phyloP scores from a whole-genome alignment of 2,329 filamentous ascomycete species.

The Helicocarpus griseus region DNA sequence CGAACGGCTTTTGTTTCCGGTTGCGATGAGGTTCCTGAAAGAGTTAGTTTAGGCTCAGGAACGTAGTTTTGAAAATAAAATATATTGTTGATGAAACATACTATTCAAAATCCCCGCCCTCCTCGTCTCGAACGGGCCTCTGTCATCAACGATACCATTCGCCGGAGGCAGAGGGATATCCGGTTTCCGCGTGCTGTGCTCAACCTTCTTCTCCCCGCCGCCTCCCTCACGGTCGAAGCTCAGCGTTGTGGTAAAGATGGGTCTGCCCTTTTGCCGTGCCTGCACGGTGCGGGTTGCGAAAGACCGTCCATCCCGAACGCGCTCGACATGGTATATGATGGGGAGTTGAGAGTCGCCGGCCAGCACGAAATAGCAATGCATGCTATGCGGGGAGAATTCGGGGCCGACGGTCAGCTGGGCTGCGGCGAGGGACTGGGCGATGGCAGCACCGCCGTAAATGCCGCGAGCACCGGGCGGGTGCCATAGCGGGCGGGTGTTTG shows the following conservation, averaged over 20 bases:
- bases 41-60: background rate
- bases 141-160: constrained; percentile 19
- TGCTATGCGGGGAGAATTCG: constrained; percentile 80
- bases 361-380: constrained; percentile 98
- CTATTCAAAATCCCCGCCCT: constrained; percentile 48
- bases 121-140: constrained; percentile 50
- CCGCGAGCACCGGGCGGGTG: constrained; percentile 85
- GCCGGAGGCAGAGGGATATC: constrained; percentile 37
- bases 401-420: constrained; percentile 75
- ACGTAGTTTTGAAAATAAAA: no score
- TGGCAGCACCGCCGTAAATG: constrained; percentile 87
- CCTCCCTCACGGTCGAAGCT: constrained; percentile 64
- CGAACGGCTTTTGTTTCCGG: constrained; percentile 59
- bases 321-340: constrained; percentile 89
- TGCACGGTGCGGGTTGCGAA: constrained; percentile 95
- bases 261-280: constrained; percentile 73
- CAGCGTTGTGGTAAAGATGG: constrained; percentile 92
- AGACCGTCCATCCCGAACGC: constrained; percentile 78
- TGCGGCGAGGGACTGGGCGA: constrained; percentile 81
- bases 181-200: constrained; percentile 58
- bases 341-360: constrained; percentile 77
- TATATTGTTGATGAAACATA: no score
- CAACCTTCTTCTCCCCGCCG: constrained; percentile 44
- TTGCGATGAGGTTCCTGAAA: constrained; percentile 31
- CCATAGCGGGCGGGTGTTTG: constrained; percentile 85